Evolutionary conservation across 2,329 filamentous ascomycete species (phyloP), one percentile per base, ranked within the genome.

Genomic region (Xylaria sp.): DNA sequence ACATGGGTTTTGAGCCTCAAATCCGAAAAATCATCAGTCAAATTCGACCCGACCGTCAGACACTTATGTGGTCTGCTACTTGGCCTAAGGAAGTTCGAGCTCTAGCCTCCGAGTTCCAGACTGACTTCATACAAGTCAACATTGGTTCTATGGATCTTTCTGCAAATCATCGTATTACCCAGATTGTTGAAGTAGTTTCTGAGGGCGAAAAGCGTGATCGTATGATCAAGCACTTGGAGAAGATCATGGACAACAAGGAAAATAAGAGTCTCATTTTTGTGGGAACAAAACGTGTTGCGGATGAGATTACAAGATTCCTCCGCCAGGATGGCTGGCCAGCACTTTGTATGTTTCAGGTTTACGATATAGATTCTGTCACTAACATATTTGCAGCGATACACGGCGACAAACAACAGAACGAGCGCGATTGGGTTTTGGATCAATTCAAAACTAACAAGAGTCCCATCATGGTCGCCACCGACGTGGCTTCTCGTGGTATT

Each of bases 1-100:
- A 99, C 84, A 99, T 99, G 96, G 96, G 96, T 89, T 98, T 99
- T 83, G 96, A 99, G 84, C 96, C 96, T 73, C 96, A 98, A 81
- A 98, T 99, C 77, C 93, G 96, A 85, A 98, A 98, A 86, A 98
- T 99, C 73, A 94, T 99, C 74, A 88, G 92, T 71, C 96, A 99
- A 84, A 98, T 98, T 81, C 93, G 96, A 74, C 96, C 96, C 61
- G 96, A 99, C 80, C 91, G 96, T 87, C 96, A 99, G 82, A 99
- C 96, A 70, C 96, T 96, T 86, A 97, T 99, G 94, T 99, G 95
- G 93, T 99, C 96, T 68, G 96, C 96, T 74, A 99, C 96, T 6
- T 99, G 96, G 94, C 96, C 96, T 77, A 97, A 97, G 87, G 95
- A 98, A 81, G 95, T 99, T 74, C 93, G 95, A 77, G 92, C 94